Conservation (phyloP, 2,329 filamentous ascomycete genomes). For the Penicillium corylophilum region DNA sequence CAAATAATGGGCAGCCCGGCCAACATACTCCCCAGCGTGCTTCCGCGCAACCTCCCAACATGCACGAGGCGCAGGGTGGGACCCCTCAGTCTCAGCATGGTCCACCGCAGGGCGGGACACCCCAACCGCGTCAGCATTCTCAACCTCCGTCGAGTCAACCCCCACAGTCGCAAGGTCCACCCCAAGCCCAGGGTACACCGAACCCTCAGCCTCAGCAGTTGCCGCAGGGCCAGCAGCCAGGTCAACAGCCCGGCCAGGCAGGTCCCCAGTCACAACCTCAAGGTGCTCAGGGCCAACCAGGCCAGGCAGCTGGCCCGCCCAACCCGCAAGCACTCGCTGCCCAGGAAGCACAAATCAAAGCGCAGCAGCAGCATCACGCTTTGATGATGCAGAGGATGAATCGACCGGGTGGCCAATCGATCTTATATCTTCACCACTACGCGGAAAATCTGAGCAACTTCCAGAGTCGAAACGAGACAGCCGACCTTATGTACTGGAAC, state of each 20-base stretch:
- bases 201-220: constrained; percentile 38
- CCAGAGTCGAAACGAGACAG: constrained; percentile 60
- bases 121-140: constrained; percentile 34
- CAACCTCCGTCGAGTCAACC: constrained; percentile 36
- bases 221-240: constrained; percentile 38
- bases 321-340: constrained; percentile 41
- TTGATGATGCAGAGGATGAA: constrained; percentile 39
- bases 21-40: constrained; percentile 41
- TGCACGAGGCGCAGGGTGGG: constrained; percentile 43
- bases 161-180: constrained; percentile 35
- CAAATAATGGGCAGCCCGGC: constrained; percentile 23
- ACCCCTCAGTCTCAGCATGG: constrained; percentile 47
- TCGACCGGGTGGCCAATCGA: constrained; percentile 43
- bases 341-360: constrained; percentile 42
- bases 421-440: constrained; percentile 56
- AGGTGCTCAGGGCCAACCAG: constrained; percentile 31
- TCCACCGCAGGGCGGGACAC: constrained; percentile 39
- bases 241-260: constrained; percentile 27
- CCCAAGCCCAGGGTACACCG: constrained; percentile 37
- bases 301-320: constrained; percentile 35
- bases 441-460: constrained; percentile 57
- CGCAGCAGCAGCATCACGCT: constrained; percentile 40
- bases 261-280: constrained; percentile 35
- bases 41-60: constrained; percentile 42
- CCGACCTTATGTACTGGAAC: constrained; percentile 75